Evolutionary conservation across 805 yeast species (phyloP), one percentile per base, ranked within the genome.

Genomic region (Ogataea haglerorum): DNA sequence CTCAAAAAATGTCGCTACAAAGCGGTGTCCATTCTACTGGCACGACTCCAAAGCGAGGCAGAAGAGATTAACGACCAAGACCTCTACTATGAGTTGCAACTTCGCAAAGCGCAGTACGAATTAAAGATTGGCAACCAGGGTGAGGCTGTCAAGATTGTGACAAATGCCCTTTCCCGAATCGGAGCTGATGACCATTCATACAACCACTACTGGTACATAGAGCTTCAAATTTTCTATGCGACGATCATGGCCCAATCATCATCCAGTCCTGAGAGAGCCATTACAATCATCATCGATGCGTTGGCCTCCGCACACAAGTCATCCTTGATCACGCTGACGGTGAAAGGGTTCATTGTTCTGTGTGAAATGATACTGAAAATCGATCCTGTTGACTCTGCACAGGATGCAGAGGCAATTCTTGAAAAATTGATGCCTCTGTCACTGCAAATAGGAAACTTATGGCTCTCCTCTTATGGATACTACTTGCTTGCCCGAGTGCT

Each of bases 271-370:
- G 57, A 72, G 8, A 66, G 82, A 42, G 77, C 75, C 0, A 47
- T 82, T 7, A 70, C 82, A 0, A 53, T 72, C 14, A 51, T 80
- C 0, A 54, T 75, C 5, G 76, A 75, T 45, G 68, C 78, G 37
- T 58, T 82, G 2, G 69, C 72, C 34, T 52, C 67, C 10, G 74
- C 84, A 0, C 67, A 69, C 15, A 53, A 57, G 4, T 65, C 73
- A 7, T 77, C 82, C 2, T 67, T 75, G 39, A 57, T 67, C 3
- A 56, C 72, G 0, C 54, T 74, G 7, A 57, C 70, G 1, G 65
- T 73, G 1, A 78, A 76, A 43, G 76, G 78, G 0, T 52, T 74
- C 2, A 42, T 77, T 6, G 56, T 70, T 3, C 57, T 84, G 19
- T 63, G 73, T 18, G 64, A 71, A 12, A 58, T 77, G 3, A 53